Percentiles rank a stretch among this genome's conserved stretches.
Evolutionary conservation across 1,284 basidiomycete genomes (phyloP).

Genomic region (Trametes sp.): DNA sequence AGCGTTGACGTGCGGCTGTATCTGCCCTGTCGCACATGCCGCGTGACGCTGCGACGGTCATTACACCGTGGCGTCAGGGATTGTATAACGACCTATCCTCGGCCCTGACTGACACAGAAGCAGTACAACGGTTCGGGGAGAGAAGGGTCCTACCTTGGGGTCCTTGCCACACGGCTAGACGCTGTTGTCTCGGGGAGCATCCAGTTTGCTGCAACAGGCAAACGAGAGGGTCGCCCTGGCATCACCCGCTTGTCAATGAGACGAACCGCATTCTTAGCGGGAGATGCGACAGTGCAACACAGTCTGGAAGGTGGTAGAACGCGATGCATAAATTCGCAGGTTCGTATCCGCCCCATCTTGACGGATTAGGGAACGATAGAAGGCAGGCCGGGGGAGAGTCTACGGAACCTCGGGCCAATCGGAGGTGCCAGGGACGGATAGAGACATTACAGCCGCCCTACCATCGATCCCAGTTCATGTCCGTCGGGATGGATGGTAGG

Average conservation of each 20-base stretch:
- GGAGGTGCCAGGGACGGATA: slow-evolving; percentile 22
- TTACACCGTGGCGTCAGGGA: slow-evolving; percentile 5
- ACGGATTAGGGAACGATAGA: slow-evolving; percentile 21
- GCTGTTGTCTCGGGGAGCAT: background rate
- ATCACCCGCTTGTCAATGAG: background rate
- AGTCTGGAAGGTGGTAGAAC: slow-evolving; percentile 14
- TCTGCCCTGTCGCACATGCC: background rate
- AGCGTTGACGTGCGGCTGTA: too few relatives aligned
- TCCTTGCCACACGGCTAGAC: too few relatives aligned
- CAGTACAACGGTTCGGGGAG: background rate
- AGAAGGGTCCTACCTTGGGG: too few relatives aligned
- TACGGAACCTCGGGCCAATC: slow-evolving; percentile 21
- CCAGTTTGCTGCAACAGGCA: background rate
- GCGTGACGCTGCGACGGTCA: slow-evolving; percentile 12
- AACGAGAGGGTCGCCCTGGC: background rate
- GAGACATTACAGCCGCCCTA: slow-evolving; percentile 24
- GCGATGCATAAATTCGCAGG: slow-evolving; percentile 1
- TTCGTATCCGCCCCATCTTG: slow-evolving; percentile 21
- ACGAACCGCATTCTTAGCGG: background rate
- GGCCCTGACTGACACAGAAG: background rate
- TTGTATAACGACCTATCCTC: background rate
- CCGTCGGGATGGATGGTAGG: slow-evolving; percentile 27
- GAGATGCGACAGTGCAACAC: background rate
- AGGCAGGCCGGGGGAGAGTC: slow-evolving; percentile 6
- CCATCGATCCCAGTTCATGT: slow-evolving; percentile 32